phyloP scores from a whole-genome alignment of 1,284 basidiomycete species.

The Agaricales sp. region DNA sequence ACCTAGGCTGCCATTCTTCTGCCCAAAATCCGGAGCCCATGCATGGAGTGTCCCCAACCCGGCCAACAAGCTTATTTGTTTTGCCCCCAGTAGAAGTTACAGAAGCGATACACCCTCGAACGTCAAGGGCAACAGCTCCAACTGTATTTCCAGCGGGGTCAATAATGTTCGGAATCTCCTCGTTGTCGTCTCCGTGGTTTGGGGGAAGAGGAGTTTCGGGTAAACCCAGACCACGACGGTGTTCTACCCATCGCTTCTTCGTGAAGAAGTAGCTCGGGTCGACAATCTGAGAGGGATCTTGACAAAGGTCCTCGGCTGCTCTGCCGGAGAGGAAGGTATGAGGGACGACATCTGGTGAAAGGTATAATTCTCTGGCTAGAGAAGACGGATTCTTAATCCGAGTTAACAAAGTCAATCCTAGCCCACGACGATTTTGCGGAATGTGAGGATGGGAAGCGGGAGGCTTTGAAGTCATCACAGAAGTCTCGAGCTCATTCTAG shows the following conservation, averaged over 20 bases:
- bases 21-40: constrained; percentile 79
- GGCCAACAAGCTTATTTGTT: constrained; percentile 75
- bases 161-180: constrained; percentile 33
- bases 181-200: constrained; percentile 13
- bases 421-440: constrained; percentile 45
- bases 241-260: constrained; percentile 62
- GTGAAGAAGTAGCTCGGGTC: constrained; percentile 73
- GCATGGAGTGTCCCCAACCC: constrained; percentile 72
- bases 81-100: constrained; percentile 74
- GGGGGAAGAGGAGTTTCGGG: constrained; percentile 49
- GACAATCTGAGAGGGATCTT: constrained; percentile 39
- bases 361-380: constrained; percentile 59
- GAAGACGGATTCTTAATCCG: constrained; percentile 65
- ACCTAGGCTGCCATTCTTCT: constrained; percentile 53
- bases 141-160: constrained; percentile 65
- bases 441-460: constrained; percentile 53
- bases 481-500: constrained; percentile 73
- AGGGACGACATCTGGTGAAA: constrained; percentile 44
- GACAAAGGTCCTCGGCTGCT: constrained; percentile 51
- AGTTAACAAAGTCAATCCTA: constrained; percentile 56
- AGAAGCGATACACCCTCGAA: constrained; percentile 58
- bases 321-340: constrained; percentile 65
- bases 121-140: constrained; percentile 73
- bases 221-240: constrained; percentile 57
- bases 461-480: constrained; percentile 69